A percentile compares a stretch with the other conserved stretches of the same genome.
These are phyloP conservation scores for Dioscorea dumetorum DNA, from an alignment of 106 monocot species.

Conservation along the genomic window DNA sequence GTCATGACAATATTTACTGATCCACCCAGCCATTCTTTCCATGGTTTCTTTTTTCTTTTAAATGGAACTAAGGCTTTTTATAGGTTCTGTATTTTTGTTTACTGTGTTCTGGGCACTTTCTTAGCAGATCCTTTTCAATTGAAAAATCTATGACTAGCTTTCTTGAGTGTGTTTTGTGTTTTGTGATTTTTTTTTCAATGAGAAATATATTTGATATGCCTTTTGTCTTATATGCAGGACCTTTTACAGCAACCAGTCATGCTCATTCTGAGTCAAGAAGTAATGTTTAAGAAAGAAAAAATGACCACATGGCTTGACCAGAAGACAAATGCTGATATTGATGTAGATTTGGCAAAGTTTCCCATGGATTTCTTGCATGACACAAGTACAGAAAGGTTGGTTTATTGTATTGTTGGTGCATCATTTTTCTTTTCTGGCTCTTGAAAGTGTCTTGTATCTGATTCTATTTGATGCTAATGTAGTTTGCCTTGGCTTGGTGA, in stretches of 20 bases:
- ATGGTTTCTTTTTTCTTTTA: too few relatives aligned
- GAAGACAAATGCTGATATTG: constrained; percentile 25
- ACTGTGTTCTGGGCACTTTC: too few relatives aligned
- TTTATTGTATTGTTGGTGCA: not conserved
- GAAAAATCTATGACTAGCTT: too few relatives aligned
- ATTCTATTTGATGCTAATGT: constrained; percentile 1
- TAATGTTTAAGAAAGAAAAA: constrained; percentile 17
- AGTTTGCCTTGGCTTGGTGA: constrained; percentile 56
- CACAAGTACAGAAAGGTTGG: constrained; percentile 46
- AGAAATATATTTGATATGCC: too few relatives aligned
- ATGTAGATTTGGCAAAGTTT: constrained; percentile 27
- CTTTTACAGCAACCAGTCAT: constrained; percentile 68
- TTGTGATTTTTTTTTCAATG: too few relatives aligned
- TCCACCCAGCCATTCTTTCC: too few relatives aligned
- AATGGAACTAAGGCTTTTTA: too few relatives aligned
- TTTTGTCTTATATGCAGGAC: constrained; percentile 38
- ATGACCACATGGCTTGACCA: constrained; percentile 63
- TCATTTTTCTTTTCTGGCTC: not conserved
- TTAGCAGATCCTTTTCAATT: too few relatives aligned
- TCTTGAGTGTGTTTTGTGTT: too few relatives aligned
- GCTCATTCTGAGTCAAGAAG: constrained; percentile 49
- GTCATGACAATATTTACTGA: too few relatives aligned
- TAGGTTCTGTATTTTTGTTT: too few relatives aligned
- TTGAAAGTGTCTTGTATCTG: too few relatives aligned
- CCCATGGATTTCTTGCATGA: constrained; percentile 40